Base-by-base conservation (phyloP, 1,284 basidiomycete genomes). In the Dichomitus squalens region DNA sequence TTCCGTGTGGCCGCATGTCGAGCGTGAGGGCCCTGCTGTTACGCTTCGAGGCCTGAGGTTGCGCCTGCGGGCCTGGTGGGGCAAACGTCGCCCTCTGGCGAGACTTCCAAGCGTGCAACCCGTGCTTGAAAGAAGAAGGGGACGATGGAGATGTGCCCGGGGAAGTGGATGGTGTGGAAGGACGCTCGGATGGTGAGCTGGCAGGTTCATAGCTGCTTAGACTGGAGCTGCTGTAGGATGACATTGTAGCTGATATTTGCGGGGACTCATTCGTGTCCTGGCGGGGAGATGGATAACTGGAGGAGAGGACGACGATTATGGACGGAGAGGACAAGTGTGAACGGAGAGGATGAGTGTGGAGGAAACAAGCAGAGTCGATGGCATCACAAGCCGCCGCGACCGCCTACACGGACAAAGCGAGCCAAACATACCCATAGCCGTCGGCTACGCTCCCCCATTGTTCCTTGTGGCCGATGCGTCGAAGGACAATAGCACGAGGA, bases 171-270 rank as follows among this genome's bases (percentile, higher is more conserved):
- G 61, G 61, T 12, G 56, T 60, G 20, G 58, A 58, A 34, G 53
- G 56, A 14, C 54, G 50, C n/a, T 54, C 47, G 5, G 52, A 51
- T 14, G 57, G 59, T 25, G 56, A 56, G 44, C 55, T 57, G 56
- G 61, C 55, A 16, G 51, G 61, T 20, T 55, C 56, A 52, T 60
- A 60, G 52, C 61, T 59, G 59, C 61, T 63, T 41, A 63, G 52
- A 58, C 61, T 63, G 61, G 61, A 49, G 54, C 56, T 58, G 61
- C 61, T 63, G 56, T 63, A 63, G 39, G 61, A 60, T 34, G 61
- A 63, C 61, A 63, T 63, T 43, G 51, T 50, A 23, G 48, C n/a
- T 18, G 55, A 52, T 52, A 52, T 40, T 9, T 43, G 18, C 23
- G 11, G 27, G 51, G 23, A 41, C 25, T 38, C n/a, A 47, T 60